A percentile compares a stretch with the other conserved stretches of the same genome.
phyloP scores from a whole-genome alignment of 176 grass and related monocot genomes.

The Carex scoparia region DNA sequence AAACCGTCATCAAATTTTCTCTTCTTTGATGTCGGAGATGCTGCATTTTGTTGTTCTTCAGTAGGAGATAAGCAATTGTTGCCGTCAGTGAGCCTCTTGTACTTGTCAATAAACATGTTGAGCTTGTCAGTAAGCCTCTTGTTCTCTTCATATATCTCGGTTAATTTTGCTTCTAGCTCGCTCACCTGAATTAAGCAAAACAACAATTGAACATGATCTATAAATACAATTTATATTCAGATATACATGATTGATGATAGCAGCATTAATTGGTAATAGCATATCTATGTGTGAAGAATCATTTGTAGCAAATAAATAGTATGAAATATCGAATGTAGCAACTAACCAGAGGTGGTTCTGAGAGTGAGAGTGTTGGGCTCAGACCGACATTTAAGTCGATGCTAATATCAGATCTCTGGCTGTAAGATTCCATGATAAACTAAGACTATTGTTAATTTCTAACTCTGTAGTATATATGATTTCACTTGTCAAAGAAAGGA shows the following conservation, averaged over 20 bases:
- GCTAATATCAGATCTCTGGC: constrained; percentile 26
- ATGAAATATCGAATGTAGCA: neutral
- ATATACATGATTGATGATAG: too few relatives aligned
- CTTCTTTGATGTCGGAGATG: constrained; percentile 21
- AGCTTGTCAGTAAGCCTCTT: constrained; percentile 47
- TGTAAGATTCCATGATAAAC: constrained; percentile 30
- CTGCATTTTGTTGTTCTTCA: neutral
- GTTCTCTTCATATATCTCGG: constrained; percentile 51
- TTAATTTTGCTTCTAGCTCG: constrained; percentile 44
- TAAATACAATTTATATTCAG: neutral
- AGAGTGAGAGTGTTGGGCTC: neutral
- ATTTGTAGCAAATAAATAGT: neutral
- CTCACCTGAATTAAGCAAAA: neutral
- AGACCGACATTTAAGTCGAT: constrained; percentile 55
- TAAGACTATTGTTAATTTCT: neutral
- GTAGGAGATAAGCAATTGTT: neutral
- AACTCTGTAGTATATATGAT: neutral
- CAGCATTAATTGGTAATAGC: too few relatives aligned
- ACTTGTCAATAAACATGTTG: constrained; percentile 19
- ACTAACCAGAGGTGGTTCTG: constrained; percentile 8
- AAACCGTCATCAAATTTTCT: constrained; percentile 32
- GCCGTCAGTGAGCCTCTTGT: neutral
- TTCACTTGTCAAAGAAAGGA: neutral
- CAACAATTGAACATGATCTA: neutral
- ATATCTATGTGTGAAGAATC: too few relatives aligned